phyloP scores from a whole-genome alignment of 805 yeast genomes.

The Zygotorulaspora danielsina region DNA sequence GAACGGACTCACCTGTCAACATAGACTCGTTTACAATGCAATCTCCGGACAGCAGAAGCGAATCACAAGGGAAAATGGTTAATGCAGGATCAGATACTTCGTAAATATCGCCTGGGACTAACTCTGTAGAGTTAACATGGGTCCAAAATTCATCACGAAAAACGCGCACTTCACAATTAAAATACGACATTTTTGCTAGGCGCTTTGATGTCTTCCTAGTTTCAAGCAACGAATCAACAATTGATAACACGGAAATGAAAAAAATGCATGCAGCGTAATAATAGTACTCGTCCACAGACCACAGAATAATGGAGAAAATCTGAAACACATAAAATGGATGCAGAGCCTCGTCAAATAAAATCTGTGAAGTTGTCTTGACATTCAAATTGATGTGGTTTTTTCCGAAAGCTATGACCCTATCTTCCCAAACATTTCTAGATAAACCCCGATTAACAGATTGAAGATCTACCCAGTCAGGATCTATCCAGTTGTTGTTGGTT shows the following conservation, averaged over 20 bases:
- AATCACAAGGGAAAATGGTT: conserved; percentile 77
- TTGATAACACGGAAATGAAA: conserved; percentile 75
- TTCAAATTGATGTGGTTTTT: conserved; percentile 68
- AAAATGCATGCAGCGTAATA: conserved; percentile 93
- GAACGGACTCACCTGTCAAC: conserved; percentile 98
- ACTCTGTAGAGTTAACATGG: conserved; percentile 64
- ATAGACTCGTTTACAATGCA: conserved; percentile 96
- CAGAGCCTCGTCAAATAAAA: conserved; percentile 79
- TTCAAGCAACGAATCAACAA: conserved; percentile 77
- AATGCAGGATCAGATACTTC: conserved; percentile 87
- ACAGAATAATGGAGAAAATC: conserved; percentile 81
- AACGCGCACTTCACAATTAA: conserved; percentile 79
- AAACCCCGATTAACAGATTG: conserved; percentile 59
- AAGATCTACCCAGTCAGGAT: conserved; percentile 65
- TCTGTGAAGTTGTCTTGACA: conserved; percentile 60
- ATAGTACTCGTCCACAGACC: conserved; percentile 90
- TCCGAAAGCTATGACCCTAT: conserved; percentile 72
- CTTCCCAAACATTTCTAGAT: conserved; percentile 61
- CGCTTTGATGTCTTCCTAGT: conserved; percentile 72
- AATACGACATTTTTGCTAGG: conserved; percentile 66
- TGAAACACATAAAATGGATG: conserved; percentile 97
- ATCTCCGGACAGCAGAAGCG: conserved; percentile 82
- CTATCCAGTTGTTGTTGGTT: conserved; percentile 85
- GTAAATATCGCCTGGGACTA: conserved; percentile 94
- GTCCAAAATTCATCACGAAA: conserved; percentile 94